Percentiles rank a stretch among this genome's conserved stretches.
Conservation (phyloP, 257 asterid genomes). For the Agastache rugosa region DNA sequence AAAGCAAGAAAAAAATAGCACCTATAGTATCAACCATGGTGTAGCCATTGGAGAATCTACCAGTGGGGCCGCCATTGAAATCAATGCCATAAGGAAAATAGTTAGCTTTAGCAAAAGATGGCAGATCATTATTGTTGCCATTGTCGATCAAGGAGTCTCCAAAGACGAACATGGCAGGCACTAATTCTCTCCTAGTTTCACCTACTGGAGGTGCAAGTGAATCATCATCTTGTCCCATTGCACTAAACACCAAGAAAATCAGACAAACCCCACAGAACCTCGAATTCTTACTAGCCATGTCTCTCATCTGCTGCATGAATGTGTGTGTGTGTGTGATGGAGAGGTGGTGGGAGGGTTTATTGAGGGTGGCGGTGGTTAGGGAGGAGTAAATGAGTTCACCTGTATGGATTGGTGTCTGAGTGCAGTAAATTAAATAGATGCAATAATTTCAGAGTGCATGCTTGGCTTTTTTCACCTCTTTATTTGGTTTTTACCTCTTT, state of each 20-base stretch:
- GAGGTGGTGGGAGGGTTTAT: constrained; percentile 16
- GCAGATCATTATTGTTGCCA: constrained; percentile 83
- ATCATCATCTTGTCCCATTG: constrained; percentile 42
- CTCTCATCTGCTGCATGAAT: neutral
- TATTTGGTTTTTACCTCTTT: neutral
- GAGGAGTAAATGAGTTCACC: constrained; percentile 46
- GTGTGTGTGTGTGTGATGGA: neutral
- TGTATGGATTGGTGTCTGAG: constrained; percentile 6
- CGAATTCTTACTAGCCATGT: constrained; percentile 16
- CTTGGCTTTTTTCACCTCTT: neutral
- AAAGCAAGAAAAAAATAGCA: constrained; percentile 1
- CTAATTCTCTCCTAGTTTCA: constrained; percentile 39
- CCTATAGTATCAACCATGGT: constrained; percentile 92
- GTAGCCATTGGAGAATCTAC: constrained; percentile 90
- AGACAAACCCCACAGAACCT: constrained; percentile 20
- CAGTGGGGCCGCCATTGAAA: constrained; percentile 88
- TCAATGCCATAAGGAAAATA: constrained; percentile 95
- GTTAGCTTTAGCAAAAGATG: constrained; percentile 92
- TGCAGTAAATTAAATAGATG: constrained; percentile 35
- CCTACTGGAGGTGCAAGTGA: constrained; percentile 20
- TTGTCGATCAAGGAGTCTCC: constrained; percentile 94
- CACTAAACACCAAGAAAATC: constrained; percentile 38
- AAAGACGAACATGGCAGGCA: constrained; percentile 88
- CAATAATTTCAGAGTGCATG: constrained; percentile 15
- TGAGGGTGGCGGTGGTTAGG: constrained; percentile 42